phyloP scores from a whole-genome alignment of 257 asterid species.

The Nicotiana tomentosiformis region DNA sequence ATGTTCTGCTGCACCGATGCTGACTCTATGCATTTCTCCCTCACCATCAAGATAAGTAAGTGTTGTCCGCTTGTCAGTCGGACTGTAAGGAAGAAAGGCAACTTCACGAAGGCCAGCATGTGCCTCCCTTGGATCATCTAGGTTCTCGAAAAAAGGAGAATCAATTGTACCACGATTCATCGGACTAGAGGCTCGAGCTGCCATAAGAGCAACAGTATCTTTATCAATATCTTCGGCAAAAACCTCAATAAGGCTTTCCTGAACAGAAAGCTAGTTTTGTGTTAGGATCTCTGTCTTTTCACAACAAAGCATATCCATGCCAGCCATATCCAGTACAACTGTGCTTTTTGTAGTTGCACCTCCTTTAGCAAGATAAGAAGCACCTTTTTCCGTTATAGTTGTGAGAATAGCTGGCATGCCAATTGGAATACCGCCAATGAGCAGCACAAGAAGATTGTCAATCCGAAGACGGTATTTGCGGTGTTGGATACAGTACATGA shows the following conservation, averaged over 20 bases:
- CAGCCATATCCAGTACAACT: conserved; percentile 94
- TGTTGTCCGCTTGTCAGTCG: conserved; percentile 79
- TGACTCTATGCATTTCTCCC: conserved; percentile 91
- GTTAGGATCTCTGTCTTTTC: conserved; percentile 88
- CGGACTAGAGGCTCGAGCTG: conserved; percentile 93
- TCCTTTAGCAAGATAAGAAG: conserved; percentile 80
- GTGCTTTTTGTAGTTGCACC: conserved; percentile 65
- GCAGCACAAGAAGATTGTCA: conserved; percentile 89
- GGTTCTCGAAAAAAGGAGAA: too few relatives aligned
- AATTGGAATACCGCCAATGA: conserved; percentile 94
- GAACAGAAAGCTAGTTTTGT: conserved; percentile 77
- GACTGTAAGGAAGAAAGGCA: conserved; percentile 85
- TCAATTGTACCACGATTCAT: too few relatives aligned
- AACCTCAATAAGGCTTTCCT: conserved; percentile 85
- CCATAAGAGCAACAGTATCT: conserved; percentile 89
- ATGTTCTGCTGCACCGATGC: conserved; percentile 95
- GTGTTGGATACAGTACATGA: conserved; percentile 87
- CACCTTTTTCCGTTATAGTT: conserved; percentile 81
- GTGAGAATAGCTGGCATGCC: conserved; percentile 94
- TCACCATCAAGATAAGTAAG: conserved; percentile 70
- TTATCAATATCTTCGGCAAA: conserved; percentile 78
- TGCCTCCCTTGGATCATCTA: conserved; percentile 94
- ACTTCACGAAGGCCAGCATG: conserved; percentile 76
- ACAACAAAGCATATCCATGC: conserved; percentile 95
- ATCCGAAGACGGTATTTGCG: conserved; percentile 81